These are phyloP conservation scores for thale cress (Arabidopsis thaliana) DNA, from an alignment of 345 rosid genomes.

Conservation along the genomic window TAIR10.1 NC_003074.8:19696001-19696500, in stretches of 20 bases:
- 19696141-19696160: too few relatives aligned
- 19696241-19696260: conserved; percentile 73
- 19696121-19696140: too few relatives aligned
- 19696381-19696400: conserved; percentile 63
- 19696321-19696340: conserved; percentile 92
- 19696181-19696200: conserved; percentile 81
- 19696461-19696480: conserved; percentile 83
- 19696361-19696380: conserved; percentile 72
- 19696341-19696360: conserved; percentile 76
- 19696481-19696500: conserved; percentile 85
- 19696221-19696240: conserved; percentile 70
- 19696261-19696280: conserved; percentile 69
- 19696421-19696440: conserved; percentile 80
- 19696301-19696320: conserved; percentile 78
- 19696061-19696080: conserved; percentile 71
- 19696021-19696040: conserved; percentile 72
- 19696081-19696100: not conserved
- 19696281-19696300: conserved; percentile 89
- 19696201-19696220: conserved; percentile 77
- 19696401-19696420: conserved; percentile 98
- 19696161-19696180: conserved; percentile 47
- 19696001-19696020: conserved; percentile 82
- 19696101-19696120: too few relatives aligned
- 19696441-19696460: conserved; percentile 53
- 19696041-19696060: conserved; percentile 81